Base-by-base conservation (phyloP, 148 eudicot genomes). In the Silene latifolia region DNA sequence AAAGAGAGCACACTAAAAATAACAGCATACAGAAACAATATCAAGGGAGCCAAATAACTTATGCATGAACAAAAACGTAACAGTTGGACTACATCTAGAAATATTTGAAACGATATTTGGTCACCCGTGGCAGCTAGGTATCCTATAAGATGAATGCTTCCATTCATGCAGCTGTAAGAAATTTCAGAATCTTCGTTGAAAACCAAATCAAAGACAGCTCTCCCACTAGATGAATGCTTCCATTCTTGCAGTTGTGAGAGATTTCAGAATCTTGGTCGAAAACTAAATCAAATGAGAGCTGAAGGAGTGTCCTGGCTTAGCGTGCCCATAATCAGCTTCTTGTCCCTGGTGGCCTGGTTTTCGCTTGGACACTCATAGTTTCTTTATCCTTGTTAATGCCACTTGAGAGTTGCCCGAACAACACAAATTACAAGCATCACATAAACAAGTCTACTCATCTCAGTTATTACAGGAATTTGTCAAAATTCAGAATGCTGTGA, bases 131-230 rank as follows among this genome's bases (percentile, higher is more conserved):
- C 48, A 66, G 23, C 39, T 20, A 66, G 59, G 77, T 90, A 94
- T 57, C 98, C 98, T 71, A 80, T 24, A 35, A 91, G 85, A 83
- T 87, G 88, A 25, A 94, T 83, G 32, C 87, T 88, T 27, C 96
- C 98, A 77, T 83, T 81, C 78, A 90, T 94, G 44, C 44, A 6
- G 44, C 9, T 39, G 9, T 91, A 97, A 3, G 96, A 90, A 64
- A 94, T 83, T 76, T 86, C 90, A 84, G 89, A 91, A 20, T 87
- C 89, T 59, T 70, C 80, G 72, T 91, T 97, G 65, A 94, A 85
- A 1, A 91, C 44, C 93, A 39, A 7, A 39, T 39, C 44, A 39
- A 39, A 39, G 44, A 39, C 44, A 63, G 58, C 74, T 90, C 90
- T 57, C 97, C 97, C 73, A 81, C 18, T 27, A 91, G 84, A 83